These are phyloP conservation scores for Cubamyces sp. DNA, from an alignment of 768 basidiomycete genomes.

Conservation along the genomic window DNA sequence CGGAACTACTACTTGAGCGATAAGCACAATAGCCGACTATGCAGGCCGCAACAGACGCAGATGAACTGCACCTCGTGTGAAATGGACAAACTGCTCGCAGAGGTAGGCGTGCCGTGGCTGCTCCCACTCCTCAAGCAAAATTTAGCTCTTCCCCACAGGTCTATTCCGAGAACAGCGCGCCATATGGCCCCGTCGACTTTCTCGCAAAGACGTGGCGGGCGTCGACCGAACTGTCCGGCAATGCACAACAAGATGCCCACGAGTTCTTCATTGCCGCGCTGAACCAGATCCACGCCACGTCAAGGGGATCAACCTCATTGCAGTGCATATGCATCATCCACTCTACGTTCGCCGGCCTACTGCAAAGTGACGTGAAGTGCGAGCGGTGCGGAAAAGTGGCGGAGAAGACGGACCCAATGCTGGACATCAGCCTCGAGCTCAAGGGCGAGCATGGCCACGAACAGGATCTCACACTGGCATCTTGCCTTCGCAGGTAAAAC, in stretches of 20 bases:
- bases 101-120: constrained; percentile 44
- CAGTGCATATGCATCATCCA: constrained; percentile 93
- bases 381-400: constrained; percentile 81
- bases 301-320: constrained; percentile 72
- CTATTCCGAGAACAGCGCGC: constrained; percentile 51
- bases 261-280: constrained; percentile 83
- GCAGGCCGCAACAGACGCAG: constrained; percentile 50
- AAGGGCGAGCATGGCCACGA: constrained; percentile 51
- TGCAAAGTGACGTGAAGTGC: constrained; percentile 90
- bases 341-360: constrained; percentile 81
- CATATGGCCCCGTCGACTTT: constrained; percentile 83
- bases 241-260: constrained; percentile 95
- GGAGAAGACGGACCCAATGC: constrained; percentile 83
- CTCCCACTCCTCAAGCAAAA: background rate
- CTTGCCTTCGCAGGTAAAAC: constrained; percentile 72
- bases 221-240: constrained; percentile 82
- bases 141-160: constrained; percentile 36
- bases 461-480: constrained; percentile 69
- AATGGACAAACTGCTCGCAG: constrained; percentile 85
- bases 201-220: constrained; percentile 82
- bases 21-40: constrained; percentile 77
- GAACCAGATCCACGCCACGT: constrained; percentile 85
- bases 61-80: constrained; percentile 85
- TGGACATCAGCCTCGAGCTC: constrained; percentile 89
- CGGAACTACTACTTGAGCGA: constrained; percentile 90